A percentile compares a stretch with the other conserved stretches of the same genome.
phyloP scores from a whole-genome alignment of 2,329 filamentous ascomycete genomes.

The Aspergillaceae sp. region DNA sequence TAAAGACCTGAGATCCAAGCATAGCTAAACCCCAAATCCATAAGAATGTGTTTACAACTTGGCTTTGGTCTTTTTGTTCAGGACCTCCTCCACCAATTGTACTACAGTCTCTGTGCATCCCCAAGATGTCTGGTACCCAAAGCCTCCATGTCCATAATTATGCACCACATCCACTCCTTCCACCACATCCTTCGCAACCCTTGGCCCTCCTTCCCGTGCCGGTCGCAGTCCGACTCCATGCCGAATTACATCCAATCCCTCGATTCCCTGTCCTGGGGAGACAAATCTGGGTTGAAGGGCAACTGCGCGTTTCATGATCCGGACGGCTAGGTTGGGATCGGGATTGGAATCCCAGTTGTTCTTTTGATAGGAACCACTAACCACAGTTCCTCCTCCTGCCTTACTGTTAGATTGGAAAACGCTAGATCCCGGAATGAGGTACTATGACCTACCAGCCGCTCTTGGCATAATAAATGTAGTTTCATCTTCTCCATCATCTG shows the following conservation, averaged over 20 bases:
- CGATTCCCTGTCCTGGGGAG: conserved; percentile 48
- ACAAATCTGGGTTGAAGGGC: conserved; percentile 20
- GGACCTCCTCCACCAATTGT: conserved; percentile 10
- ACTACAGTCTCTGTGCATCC: conserved; percentile 60
- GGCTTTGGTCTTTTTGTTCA: neutral
- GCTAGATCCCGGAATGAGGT: too few species aligned
- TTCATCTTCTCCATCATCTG: conserved; percentile 63
- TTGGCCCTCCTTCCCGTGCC: conserved; percentile 60
- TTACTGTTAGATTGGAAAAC: too few species aligned
- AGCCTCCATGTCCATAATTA: conserved; percentile 30
- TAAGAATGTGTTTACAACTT: too few species aligned
- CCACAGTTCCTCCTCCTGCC: conserved; percentile 59
- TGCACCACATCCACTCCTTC: conserved; percentile 43
- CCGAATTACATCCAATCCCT: conserved; percentile 62
- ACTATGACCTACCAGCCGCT: conserved; percentile 39
- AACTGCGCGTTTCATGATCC: conserved; percentile 66
- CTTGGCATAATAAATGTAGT: conserved; percentile 71
- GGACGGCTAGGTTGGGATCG: conserved; percentile 63
- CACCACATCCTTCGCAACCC: conserved; percentile 62
- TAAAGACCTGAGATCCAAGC: too few species aligned
- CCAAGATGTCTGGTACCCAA: conserved; percentile 57
- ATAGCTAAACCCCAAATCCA: too few species aligned
- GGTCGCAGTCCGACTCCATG: conserved; percentile 75
- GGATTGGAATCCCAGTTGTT: conserved; percentile 67
- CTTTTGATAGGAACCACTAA: conserved; percentile 73